phyloP scores from a whole-genome alignment of 1,139 yeast genomes.

The Kurtzmaniella natalensis region DNA sequence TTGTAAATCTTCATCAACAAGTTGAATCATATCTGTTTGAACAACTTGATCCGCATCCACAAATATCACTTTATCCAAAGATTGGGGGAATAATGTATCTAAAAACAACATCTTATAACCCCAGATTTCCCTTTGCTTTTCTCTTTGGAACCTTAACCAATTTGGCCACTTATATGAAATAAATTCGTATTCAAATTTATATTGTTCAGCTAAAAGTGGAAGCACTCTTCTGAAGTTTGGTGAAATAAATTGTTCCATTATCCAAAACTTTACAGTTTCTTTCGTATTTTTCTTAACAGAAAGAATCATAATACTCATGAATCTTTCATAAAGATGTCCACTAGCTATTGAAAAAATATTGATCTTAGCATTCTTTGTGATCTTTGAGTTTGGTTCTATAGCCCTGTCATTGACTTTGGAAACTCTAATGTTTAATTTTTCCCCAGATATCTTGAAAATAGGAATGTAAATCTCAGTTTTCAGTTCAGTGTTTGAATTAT shows the following conservation, averaged over 20 bases:
- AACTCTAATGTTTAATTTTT: slow-evolving; percentile 42
- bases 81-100: slow-evolving; percentile 83
- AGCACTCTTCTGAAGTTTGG: slow-evolving; percentile 59
- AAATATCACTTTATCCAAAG: slow-evolving; percentile 69
- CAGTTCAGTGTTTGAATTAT: slow-evolving; percentile 20
- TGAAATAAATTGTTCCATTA: slow-evolving; percentile 74
- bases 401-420: no score
- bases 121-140: slow-evolving; percentile 77
- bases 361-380: slow-evolving; percentile 44
- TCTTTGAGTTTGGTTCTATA: background rate
- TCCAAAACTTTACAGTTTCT: slow-evolving; percentile 77
- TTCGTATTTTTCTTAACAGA: slow-evolving; percentile 64
- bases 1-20: slow-evolving; percentile 59
- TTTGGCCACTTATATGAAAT: slow-evolving; percentile 88
- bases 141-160: slow-evolving; percentile 78
- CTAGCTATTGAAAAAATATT: slow-evolving; percentile 83
- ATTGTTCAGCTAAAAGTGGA: slow-evolving; percentile 56
- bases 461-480: slow-evolving; percentile 18
- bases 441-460: slow-evolving; percentile 43
- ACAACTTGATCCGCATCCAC: slow-evolving; percentile 85
- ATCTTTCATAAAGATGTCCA: slow-evolving; percentile 72
- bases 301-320: slow-evolving; percentile 71
- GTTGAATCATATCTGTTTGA: slow-evolving; percentile 66
- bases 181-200: slow-evolving; percentile 63
- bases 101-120: slow-evolving; percentile 82